A percentile compares a stretch with the other conserved stretches of the same genome.
Evolutionary conservation across 495 filamentous ascomycete genomes (phyloP).

Genomic region (Xylaria nigripes): DNA sequence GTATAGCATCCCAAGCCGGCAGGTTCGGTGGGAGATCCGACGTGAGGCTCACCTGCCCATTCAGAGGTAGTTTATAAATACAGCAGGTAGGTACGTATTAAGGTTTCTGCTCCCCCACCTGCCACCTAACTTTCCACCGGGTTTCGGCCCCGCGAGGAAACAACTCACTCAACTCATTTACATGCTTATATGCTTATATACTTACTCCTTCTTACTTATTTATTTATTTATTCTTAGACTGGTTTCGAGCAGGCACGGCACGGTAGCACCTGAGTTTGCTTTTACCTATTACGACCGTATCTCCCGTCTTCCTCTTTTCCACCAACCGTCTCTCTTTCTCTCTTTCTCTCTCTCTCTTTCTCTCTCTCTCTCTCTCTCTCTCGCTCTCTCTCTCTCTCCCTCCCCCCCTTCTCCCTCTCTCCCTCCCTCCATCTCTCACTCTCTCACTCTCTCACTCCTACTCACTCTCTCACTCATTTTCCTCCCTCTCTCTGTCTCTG

Average conservation of each 20-base stretch:
- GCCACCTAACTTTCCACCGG: neutral
- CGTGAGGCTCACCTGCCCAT: conserved; percentile 2
- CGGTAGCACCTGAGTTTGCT: neutral
- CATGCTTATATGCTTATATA: no score
- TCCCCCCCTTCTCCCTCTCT: neutral
- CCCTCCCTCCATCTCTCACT: neutral
- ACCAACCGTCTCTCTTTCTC: neutral
- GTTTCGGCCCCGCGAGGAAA: conserved; percentile 2
- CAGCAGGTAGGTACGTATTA: neutral
- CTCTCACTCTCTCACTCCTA: neutral
- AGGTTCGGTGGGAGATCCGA: neutral
- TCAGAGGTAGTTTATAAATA: neutral
- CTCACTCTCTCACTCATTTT: neutral
- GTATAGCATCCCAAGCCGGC: neutral
- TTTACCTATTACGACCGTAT: neutral
- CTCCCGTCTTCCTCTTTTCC: neutral
- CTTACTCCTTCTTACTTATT: no score
- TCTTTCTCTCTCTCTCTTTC: neutral
- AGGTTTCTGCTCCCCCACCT: neutral
- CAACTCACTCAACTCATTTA: neutral
- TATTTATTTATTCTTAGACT: neutral
- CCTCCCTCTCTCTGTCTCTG: neutral
- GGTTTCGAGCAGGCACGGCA: neutral
- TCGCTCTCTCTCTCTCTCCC: no score
- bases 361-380: neutral